Conservation (phyloP, 2,329 filamentous ascomycete species). For the Colletotrichum tabaci region DNA sequence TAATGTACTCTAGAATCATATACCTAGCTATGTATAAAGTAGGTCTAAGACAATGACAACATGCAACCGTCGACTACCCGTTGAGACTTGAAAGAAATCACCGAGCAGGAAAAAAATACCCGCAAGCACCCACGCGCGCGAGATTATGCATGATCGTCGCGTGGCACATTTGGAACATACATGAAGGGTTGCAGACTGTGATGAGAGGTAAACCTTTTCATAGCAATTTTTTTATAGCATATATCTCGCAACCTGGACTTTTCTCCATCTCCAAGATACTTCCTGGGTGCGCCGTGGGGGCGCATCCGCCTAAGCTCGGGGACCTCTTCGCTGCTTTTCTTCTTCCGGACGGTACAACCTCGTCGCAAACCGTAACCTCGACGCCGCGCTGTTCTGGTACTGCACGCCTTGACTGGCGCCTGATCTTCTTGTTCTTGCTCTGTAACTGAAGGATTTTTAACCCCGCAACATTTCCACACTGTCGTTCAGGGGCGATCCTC, state of each 20-base stretch:
- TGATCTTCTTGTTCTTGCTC: not conserved
- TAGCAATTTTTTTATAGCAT: too few relatives aligned
- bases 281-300: not conserved
- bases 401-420: not conserved
- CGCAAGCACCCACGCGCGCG: not conserved
- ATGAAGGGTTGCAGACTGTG: constrained; percentile 10
- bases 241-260: not conserved
- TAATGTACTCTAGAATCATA: too few relatives aligned
- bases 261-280: not conserved
- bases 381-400: constrained; percentile 7
- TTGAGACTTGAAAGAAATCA: not conserved
- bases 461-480: constrained; percentile 33
- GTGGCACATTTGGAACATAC: not conserved
- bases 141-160: not conserved
- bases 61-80: not conserved
- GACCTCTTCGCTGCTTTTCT: constrained; percentile 2
- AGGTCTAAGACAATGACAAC: not conserved
- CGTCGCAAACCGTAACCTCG: constrained; percentile 9
- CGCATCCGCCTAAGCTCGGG: not conserved
- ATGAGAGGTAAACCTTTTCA: constrained; percentile 13
- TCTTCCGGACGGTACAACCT: constrained; percentile 3
- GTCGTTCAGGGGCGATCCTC: constrained; percentile 32
- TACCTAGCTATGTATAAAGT: not conserved
- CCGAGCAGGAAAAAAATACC: too few relatives aligned
- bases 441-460: not conserved